These are phyloP conservation scores for Verbascum thapsus DNA, from an alignment of 257 asterid species.

Conservation along the genomic window DNA sequence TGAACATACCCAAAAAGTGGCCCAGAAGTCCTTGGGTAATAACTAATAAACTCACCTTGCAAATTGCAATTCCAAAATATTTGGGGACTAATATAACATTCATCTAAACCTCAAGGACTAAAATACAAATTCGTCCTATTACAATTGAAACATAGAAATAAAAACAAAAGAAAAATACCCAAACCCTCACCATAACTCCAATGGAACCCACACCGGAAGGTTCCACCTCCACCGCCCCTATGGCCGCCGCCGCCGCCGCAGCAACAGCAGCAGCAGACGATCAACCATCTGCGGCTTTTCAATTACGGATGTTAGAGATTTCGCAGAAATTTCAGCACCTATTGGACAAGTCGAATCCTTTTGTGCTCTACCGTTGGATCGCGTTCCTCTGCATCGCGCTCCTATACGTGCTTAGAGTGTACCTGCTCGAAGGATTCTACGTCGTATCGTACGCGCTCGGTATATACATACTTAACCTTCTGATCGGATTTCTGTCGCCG, in stretches of 20 bases:
- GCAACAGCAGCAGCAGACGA: slow-evolving; percentile 29
- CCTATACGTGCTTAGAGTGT: slow-evolving; percentile 51
- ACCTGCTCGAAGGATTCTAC: slow-evolving; percentile 56
- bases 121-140: background rate
- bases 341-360: slow-evolving; percentile 56
- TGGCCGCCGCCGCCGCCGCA: slow-evolving; percentile 11
- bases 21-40: no score
- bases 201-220: slow-evolving; percentile 40
- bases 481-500: slow-evolving; percentile 59
- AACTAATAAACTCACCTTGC: no score
- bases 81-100: background rate
- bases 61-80: no score
- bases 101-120: slow-evolving; percentile 11
- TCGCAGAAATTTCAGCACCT: slow-evolving; percentile 57
- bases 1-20: no score
- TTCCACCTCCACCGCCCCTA: slow-evolving; percentile 21
- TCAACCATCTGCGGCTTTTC: slow-evolving; percentile 25
- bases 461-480: slow-evolving; percentile 50
- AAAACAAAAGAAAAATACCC: no score
- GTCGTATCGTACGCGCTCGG: slow-evolving; percentile 66
- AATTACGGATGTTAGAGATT: slow-evolving; percentile 33
- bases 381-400: slow-evolving; percentile 50
- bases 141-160: no score
- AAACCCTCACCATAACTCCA: slow-evolving; percentile 7
- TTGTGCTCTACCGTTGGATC: slow-evolving; percentile 60